A percentile compares a stretch with the other conserved stretches of the same genome.
These are phyloP conservation scores for Drechslerella dactyloides DNA, from an alignment of 2,329 filamentous ascomycete species.

Conservation along the genomic window DNA sequence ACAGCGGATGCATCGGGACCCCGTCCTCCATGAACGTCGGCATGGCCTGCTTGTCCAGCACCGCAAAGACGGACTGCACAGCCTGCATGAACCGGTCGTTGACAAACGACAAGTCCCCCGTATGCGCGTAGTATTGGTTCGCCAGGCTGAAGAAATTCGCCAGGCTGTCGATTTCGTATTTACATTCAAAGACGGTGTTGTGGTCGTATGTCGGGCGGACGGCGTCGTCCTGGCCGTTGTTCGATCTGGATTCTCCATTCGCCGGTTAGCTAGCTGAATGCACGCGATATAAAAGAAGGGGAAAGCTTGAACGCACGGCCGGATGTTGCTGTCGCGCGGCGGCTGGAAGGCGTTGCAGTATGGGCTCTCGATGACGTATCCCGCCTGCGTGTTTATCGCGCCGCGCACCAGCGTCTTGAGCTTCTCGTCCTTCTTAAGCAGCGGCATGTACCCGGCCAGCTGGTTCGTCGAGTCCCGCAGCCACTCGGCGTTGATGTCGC, in stretches of 20 bases:
- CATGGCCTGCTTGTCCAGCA: slow-evolving; percentile 78
- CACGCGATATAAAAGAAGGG: background rate
- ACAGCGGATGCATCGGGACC: slow-evolving; percentile 69
- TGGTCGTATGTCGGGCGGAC: slow-evolving; percentile 90
- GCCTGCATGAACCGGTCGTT: slow-evolving; percentile 79
- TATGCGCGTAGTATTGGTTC: slow-evolving; percentile 85
- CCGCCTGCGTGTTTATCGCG: slow-evolving; percentile 85
- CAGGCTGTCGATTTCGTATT: slow-evolving; percentile 96
- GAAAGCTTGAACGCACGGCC: slow-evolving; percentile 58
- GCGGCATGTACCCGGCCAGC: slow-evolving; percentile 81
- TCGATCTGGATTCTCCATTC: too few species aligned
- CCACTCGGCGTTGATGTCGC: slow-evolving; percentile 93
- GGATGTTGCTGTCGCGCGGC: slow-evolving; percentile 78
- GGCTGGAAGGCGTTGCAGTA: slow-evolving; percentile 99
- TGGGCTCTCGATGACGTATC: slow-evolving; percentile 93
- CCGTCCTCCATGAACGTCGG: slow-evolving; percentile 77
- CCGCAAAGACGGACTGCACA: slow-evolving; percentile 73
- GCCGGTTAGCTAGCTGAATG: too few species aligned
- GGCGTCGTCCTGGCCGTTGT: slow-evolving; percentile 79
- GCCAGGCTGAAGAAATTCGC: slow-evolving; percentile 85
- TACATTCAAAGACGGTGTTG: slow-evolving; percentile 90
- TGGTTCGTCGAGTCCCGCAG: slow-evolving; percentile 93
- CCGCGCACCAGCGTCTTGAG: slow-evolving; percentile 83
- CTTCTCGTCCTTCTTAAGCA: slow-evolving; percentile 79
- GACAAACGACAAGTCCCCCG: slow-evolving; percentile 77